Base-by-base conservation (phyloP, 1,139 yeast genomes). In the Suhomyces kunorum region DNA sequence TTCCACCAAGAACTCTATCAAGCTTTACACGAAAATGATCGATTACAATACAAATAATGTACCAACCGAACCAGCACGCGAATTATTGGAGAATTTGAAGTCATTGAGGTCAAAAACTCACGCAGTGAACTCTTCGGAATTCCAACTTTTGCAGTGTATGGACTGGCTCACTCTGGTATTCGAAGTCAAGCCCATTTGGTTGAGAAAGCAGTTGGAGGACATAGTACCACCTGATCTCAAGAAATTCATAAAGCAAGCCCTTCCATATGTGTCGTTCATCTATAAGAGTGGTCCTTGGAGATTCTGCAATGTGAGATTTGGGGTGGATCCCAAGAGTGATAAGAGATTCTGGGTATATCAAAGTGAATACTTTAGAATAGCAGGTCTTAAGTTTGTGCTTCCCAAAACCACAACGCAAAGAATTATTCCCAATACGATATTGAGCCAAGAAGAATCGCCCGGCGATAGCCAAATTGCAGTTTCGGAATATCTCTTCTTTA, bases 221-320 rank as follows among this genome's bases (percentile, higher is more conserved):
- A 64, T 86, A 30, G 69, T 80, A 2, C 84, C 88, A 0, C 58
- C 63, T 3, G 71, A 73, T 9, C 64, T 78, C 34, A 67, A 73
- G 46, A 65, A 75, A 44, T 74, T 76, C 14, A 61, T 90, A 29
- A 83, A 86, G 50, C 81, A 76, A 47, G 94, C 96, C 0, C 63
- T 94, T 36, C 96, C 98, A 0, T 82, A 86, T 55, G 85, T 89
- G 0, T 75, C 96, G 0, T 92, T 80, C 57, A 75, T 87, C 28
- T 86, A 82, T 59, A 80, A 84, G 24, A 85, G 85, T 55, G 98
- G 99, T 0, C 98, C 98, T 0, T 92, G 96, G 96, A 74, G 98
- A 54, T 88, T 88, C 47, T 79, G 95, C n/a, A 87, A 84, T 57
- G 80, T 88, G 32, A 77, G 70, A 51, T 80, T 81, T 51, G 98